A percentile compares a stretch with the other conserved stretches of the same genome.
Evolutionary conservation across 345 rosid genomes (phyloP).

Genomic region (Eucalyptus melliodora): DNA sequence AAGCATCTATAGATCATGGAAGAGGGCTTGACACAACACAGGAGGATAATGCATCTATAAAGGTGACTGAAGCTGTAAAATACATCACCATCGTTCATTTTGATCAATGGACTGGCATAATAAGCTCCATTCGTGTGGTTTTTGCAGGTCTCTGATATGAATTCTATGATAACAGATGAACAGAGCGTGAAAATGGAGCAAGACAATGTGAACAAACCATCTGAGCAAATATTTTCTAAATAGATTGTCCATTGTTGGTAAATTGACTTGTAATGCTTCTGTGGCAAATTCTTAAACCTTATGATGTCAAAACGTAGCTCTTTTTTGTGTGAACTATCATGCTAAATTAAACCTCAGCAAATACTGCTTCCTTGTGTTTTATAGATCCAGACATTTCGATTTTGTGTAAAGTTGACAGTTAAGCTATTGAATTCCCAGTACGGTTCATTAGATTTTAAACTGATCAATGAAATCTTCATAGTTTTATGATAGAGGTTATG

Average conservation of each 20-base stretch:
- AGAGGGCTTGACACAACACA: constrained; percentile 33
- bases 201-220: constrained; percentile 38
- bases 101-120: not conserved
- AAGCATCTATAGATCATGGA: constrained; percentile 32
- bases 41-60: constrained; percentile 40
- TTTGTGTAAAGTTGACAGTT: not conserved
- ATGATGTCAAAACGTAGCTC: not conserved
- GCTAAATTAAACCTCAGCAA: not conserved
- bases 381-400: not conserved
- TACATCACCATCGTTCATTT: not conserved
- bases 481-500: not conserved
- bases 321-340: not conserved
- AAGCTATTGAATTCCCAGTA: not conserved
- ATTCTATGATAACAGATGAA: constrained; percentile 54
- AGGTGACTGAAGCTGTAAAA: constrained; percentile 17
- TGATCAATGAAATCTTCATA: not conserved
- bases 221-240: constrained; percentile 44
- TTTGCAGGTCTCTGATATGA: constrained; percentile 39
- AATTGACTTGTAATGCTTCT: not conserved
- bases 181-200: constrained; percentile 52
- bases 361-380: not conserved
- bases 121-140: not conserved
- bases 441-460: not conserved
- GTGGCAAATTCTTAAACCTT: not conserved
- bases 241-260: not conserved